A percentile compares a stretch with the other conserved stretches of the same genome.
Conservation (phyloP, 2,329 filamentous ascomycete species). For the Xylaria sp. region DNA sequence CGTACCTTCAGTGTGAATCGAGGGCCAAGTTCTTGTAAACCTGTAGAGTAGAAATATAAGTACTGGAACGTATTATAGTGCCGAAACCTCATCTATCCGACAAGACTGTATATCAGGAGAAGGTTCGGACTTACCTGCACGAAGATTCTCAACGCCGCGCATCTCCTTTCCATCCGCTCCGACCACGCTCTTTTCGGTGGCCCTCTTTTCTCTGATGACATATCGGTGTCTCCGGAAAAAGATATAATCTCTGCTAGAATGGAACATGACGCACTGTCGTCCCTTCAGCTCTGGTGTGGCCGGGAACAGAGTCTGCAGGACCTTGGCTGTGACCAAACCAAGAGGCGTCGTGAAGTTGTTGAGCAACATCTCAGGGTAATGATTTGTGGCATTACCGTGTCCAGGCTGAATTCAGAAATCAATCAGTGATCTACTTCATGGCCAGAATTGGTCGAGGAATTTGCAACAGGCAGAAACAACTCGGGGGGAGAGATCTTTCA, state of each 20-base stretch:
- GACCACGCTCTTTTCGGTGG: constrained; percentile 80
- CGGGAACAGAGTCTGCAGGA: constrained; percentile 78
- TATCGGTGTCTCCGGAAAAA: constrained; percentile 90
- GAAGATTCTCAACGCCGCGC: constrained; percentile 77
- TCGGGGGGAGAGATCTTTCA: neutral
- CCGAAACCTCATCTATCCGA: neutral
- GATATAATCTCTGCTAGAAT: constrained; percentile 93
- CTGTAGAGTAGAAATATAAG: constrained; percentile 34
- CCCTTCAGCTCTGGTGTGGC: constrained; percentile 77
- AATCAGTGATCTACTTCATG: neutral
- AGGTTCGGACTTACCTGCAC: constrained; percentile 42
- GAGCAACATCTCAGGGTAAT: constrained; percentile 78
- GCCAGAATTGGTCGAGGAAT: neutral
- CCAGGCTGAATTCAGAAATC: constrained; percentile 48
- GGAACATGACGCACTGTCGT: constrained; percentile 82
- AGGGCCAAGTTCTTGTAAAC: constrained; percentile 85
- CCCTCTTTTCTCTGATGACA: constrained; percentile 81
- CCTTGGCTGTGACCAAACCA: constrained; percentile 77
- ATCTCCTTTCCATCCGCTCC: constrained; percentile 77
- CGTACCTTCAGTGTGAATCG: constrained; percentile 75
- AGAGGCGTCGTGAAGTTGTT: constrained; percentile 95
- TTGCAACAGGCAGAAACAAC: neutral
- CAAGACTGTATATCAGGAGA: neutral
- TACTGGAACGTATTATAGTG: neutral
- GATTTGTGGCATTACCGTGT: constrained; percentile 81